Evolutionary conservation across 2,329 filamentous ascomycete species (phyloP).

Genomic region (Sporothrix protearum): DNA sequence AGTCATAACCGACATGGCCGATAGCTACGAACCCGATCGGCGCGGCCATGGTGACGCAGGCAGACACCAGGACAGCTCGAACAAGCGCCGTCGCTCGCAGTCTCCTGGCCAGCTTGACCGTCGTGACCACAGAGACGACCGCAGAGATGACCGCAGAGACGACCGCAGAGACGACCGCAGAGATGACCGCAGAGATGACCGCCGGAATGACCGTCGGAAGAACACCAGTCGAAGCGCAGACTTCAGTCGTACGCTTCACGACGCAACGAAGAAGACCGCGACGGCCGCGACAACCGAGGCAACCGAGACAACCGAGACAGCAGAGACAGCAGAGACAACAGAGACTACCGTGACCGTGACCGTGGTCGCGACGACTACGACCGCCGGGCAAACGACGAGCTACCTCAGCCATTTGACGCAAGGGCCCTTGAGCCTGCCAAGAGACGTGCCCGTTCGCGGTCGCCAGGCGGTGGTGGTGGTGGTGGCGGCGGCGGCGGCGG

Average conservation of each 20-base stretch:
- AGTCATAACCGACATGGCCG: constrained; percentile 7
- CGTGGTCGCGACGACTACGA: constrained; percentile 26
- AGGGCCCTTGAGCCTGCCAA: constrained; percentile 56
- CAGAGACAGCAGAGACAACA: not conserved
- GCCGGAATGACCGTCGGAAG: constrained; percentile 4
- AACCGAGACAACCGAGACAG: not conserved
- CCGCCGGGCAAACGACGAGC: constrained; percentile 38
- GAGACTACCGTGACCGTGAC: constrained; percentile 10
- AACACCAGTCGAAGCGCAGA: constrained; percentile 11
- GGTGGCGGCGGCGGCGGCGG: not conserved
- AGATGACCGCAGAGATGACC: constrained; percentile 1
- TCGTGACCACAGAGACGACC: not conserved
- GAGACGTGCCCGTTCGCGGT: constrained; percentile 54
- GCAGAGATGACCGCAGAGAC: not conserved
- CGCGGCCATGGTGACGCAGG: not conserved
- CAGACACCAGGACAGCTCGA: not conserved
- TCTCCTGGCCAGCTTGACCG: constrained; percentile 18
- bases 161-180: not conserved
- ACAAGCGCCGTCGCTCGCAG: constrained; percentile 18
- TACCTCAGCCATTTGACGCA: constrained; percentile 60
- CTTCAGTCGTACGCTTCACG: constrained; percentile 9
- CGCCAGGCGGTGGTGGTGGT: constrained; percentile 35
- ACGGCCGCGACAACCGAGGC: constrained; percentile 6
- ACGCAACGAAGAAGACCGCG: not conserved
- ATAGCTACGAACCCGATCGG: constrained; percentile 1